phyloP scores from a whole-genome alignment of 352 stramenopile genomes.

The Globisporangium nodosum region DNA sequence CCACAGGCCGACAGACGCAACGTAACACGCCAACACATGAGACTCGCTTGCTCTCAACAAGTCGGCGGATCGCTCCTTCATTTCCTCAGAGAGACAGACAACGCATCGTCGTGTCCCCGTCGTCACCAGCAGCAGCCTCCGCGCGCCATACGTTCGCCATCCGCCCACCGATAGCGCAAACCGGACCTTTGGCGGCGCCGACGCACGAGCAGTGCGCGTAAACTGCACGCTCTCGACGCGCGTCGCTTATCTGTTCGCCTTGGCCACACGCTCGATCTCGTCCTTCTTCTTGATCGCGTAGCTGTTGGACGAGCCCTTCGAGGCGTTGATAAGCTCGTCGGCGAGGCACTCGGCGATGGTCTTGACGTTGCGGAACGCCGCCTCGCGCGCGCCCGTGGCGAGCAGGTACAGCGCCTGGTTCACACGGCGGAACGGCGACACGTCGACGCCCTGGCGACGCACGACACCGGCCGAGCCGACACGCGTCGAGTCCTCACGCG shows the following conservation, averaged over 20 bases:
- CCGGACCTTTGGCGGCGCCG: too few relatives aligned
- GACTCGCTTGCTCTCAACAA: constrained; percentile 75
- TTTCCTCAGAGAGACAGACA: constrained; percentile 28
- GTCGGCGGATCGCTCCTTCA: constrained; percentile 74
- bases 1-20: background rate
- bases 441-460: constrained; percentile 98
- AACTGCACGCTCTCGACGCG: constrained; percentile 6
- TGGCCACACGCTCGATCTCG: constrained; percentile 99
- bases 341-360: constrained; percentile 99
- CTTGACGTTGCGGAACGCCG: constrained; percentile 99
- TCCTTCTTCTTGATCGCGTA: constrained; percentile 99
- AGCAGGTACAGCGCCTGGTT: constrained; percentile 99
- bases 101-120: background rate
- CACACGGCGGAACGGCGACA: constrained; percentile 98
- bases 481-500: constrained; percentile 99
- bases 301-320: constrained; percentile 99
- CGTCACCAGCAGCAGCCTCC: background rate
- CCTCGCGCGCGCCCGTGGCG: constrained; percentile 96
- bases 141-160: background rate
- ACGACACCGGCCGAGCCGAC: constrained; percentile 99
- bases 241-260: constrained; percentile 98
- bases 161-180: too few relatives aligned
- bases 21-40: background rate
- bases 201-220: too few relatives aligned
- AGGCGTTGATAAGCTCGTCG: constrained; percentile 99